Base-by-base conservation (phyloP, 345 rosid genomes). In the Boechera retrofracta region DNA sequence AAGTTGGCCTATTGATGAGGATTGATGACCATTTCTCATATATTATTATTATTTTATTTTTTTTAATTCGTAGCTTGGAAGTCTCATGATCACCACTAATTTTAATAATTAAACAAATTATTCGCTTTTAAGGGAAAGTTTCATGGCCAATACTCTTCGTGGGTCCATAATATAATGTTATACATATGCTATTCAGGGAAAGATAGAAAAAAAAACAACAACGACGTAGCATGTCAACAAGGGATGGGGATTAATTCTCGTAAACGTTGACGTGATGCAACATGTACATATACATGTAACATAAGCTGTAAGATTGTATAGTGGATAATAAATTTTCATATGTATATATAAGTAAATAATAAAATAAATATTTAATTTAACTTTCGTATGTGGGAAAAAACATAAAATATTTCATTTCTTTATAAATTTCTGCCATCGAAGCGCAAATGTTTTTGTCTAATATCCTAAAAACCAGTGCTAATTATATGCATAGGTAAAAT, bases 81-180 rank as follows among this genome's bases (percentile, higher is more conserved):
- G 64, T 51, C 48, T 76, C 48, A 57, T 75, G 28, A 45, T 51
- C 21, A 75, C 63, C 79, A 76, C 69, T 62, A 69, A 47, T 61
- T 59, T 68, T 60, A 38, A 36, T 56, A 16, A 7, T 9, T n/a
- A 39, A 39, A 42, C 4, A 7, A 3, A 2, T 10, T 45, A 32
- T 24, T 62, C 36, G 45, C 49, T 54, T 41, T 51, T 41, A 5
- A 9, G 36, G 21, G 31, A 51, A 59, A 69, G 3, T 18, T 76
- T 68, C 9, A 61, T 61, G 29, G 21, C 10, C 54, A 44, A 52
- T 69, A 39, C 9, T 75, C 36, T 29, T 18, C n/a, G 16, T 51
- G 68, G 44, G 69, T 61, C 74, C 73, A 51, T 31, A 38, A 67
- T 38, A 67, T 36, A 47, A 48, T 8, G 10, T 5, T 29, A 1